Evolutionary conservation across 129 eudicot species (phyloP).

Genomic region (Scalesia atractyloides): DNA sequence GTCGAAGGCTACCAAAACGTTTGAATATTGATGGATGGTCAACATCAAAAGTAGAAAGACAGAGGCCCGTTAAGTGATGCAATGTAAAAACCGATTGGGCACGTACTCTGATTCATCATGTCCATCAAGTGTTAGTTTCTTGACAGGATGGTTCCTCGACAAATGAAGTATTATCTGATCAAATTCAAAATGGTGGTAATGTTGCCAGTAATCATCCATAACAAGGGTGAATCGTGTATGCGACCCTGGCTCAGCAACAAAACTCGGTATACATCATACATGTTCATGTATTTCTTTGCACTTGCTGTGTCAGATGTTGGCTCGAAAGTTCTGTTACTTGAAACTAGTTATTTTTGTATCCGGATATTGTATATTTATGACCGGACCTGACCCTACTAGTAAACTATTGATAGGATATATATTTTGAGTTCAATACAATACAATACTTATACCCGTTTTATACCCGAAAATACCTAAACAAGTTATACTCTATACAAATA

Average conservation of each 20-base stretch:
- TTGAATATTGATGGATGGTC: neutral
- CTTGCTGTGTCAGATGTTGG: neutral
- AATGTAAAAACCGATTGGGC: neutral
- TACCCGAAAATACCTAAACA: no score
- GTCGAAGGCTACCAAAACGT: neutral
- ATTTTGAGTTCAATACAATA: no score
- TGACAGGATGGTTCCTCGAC: neutral
- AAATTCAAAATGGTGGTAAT: no score
- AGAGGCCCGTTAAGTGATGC: constrained; percentile 11
- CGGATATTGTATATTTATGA: no score
- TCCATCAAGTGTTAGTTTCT: neutral
- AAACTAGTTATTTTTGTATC: no score
- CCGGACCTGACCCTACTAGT: no score
- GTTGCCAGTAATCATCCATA: neutral
- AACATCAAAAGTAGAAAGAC: neutral
- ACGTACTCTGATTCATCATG: no score
- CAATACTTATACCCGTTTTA: no score
- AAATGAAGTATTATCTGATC: no score
- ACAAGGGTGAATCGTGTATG: neutral
- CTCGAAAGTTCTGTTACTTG: no score
- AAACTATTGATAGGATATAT: no score
- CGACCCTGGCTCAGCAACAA: neutral
- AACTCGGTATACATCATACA: neutral
- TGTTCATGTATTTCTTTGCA: neutral
- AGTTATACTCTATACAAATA: no score